phyloP scores from a whole-genome alignment of 441 rosid species.

The Sinapis alba region DNA sequence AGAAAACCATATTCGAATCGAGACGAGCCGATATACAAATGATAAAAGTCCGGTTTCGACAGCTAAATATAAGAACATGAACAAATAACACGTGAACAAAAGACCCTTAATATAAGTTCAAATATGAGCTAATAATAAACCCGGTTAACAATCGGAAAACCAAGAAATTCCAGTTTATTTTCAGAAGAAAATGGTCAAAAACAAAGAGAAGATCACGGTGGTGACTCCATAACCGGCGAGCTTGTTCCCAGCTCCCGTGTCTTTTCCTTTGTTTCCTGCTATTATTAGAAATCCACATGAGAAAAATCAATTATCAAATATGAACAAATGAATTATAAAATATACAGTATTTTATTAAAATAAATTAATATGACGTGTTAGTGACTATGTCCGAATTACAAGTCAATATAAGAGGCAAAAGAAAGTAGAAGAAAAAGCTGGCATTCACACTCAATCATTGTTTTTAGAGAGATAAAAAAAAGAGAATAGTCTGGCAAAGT shows the following conservation, averaged over 20 bases:
- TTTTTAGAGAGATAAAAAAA: background rate
- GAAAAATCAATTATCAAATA: background rate
- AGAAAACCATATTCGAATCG: background rate
- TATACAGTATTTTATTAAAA: background rate
- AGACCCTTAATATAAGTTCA: background rate
- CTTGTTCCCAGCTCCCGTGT: slow-evolving; percentile 28
- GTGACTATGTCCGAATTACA: background rate
- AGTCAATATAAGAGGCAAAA: slow-evolving; percentile 23
- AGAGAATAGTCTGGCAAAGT: background rate
- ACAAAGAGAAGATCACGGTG: slow-evolving; percentile 32
- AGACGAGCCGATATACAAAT: background rate
- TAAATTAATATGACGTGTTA: background rate
- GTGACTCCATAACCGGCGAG: slow-evolving; percentile 34
- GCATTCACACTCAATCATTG: slow-evolving; percentile 31
- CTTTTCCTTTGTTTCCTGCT: slow-evolving; percentile 8
- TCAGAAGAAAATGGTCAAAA: slow-evolving; percentile 34
- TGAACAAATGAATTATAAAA: background rate
- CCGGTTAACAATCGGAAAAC: slow-evolving; percentile 8
- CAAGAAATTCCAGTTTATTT: background rate
- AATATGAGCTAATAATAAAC: background rate
- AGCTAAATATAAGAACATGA: background rate
- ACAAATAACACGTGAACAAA: too few species aligned
- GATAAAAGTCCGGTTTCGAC: background rate
- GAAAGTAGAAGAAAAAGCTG: slow-evolving; percentile 16
- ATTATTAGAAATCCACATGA: background rate